Evolutionary conservation across 441 rosid genomes (phyloP).

Genomic region (Euphorbia schlechtendalii): DNA sequence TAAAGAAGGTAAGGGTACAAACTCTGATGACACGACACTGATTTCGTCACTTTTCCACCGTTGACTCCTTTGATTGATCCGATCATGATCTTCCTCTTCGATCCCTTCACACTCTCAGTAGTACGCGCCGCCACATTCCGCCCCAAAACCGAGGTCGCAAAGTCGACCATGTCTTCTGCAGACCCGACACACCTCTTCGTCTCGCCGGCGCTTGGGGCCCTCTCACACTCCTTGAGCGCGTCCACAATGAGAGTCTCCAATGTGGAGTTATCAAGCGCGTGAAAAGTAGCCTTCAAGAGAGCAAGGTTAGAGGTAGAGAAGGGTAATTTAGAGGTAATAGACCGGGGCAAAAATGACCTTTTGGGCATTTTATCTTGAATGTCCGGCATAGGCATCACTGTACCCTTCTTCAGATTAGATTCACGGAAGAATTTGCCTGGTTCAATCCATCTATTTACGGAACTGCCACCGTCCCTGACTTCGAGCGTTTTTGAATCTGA

Average conservation of each 20-base stretch:
- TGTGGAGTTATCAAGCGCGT: conserved; percentile 69
- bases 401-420: conserved; percentile 54
- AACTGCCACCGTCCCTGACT: conserved; percentile 35
- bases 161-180: conserved; percentile 85
- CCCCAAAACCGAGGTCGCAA: conserved; percentile 75
- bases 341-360: conserved; percentile 92
- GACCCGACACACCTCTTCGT: conserved; percentile 85
- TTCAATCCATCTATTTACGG: conserved; percentile 71
- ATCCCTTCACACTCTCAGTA: conserved; percentile 61
- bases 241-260: conserved; percentile 54
- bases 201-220: conserved; percentile 79
- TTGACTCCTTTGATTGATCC: conserved; percentile 67
- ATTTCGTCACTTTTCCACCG: conserved; percentile 75
- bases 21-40: conserved; percentile 95
- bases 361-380: conserved; percentile 89
- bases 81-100: conserved; percentile 51
- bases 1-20: conserved; percentile 78
- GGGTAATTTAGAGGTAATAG: conserved; percentile 58
- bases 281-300: conserved; percentile 50
- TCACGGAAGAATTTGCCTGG: conserved; percentile 97
- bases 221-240: conserved; percentile 73
- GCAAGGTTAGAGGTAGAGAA: conserved; percentile 50
- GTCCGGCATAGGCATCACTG: conserved; percentile 85
- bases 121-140: conserved; percentile 54
- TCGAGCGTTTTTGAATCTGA: background rate